Evolutionary conservation across 1,284 basidiomycete genomes (phyloP), one percentile per base, ranked within the genome.

Genomic region (Leccinum angustisporum): DNA sequence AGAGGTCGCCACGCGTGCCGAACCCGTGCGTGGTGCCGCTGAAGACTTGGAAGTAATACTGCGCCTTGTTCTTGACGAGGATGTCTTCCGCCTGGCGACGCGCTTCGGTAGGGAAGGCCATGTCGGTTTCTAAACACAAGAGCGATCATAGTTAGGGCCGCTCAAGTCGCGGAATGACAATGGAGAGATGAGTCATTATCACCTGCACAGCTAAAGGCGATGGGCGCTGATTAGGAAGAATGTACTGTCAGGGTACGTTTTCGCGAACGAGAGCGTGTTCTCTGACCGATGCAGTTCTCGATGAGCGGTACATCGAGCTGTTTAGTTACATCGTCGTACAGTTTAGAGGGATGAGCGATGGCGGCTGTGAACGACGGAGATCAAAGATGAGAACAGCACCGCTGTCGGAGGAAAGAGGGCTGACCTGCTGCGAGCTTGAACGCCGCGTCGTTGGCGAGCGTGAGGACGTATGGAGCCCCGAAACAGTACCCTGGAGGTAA

Each of bases 141-240:
- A 16, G 48, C 21, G 48, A 27, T 50, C 25, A 50, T 14, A 16
- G 21, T 50, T 27, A 3, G 21, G 25, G 48, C 21, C 48, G 48
- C 25, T 25, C 48, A 21, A 50, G 48, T 50, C 25, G 25, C 48
- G 8, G 48, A 8, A 50, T 50, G 48, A 50, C 14, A 50, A 50
- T 50, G 25, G 14, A 50, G 14, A 50, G 13, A 27, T 27, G 25
- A 54, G n/a, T 3, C 14, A 36, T 55, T 34, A 66, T 50, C 62
- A 81, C 84, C 83, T 63, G 83, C 82, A 62, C 81, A 85, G 14
- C 81, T 79, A 57, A 86, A 70, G 3, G 86, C 70, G 3, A 86
- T 69, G 0, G 84, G 85, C 9, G 77, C 86, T 86, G 61, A n/a
- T 25, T 55, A 34, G 11, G n/a, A 52, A n/a, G 51, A 31, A 8